phyloP scores from a whole-genome alignment of 805 yeast genomes.

The Metschnikowia cerradonensis region DNA sequence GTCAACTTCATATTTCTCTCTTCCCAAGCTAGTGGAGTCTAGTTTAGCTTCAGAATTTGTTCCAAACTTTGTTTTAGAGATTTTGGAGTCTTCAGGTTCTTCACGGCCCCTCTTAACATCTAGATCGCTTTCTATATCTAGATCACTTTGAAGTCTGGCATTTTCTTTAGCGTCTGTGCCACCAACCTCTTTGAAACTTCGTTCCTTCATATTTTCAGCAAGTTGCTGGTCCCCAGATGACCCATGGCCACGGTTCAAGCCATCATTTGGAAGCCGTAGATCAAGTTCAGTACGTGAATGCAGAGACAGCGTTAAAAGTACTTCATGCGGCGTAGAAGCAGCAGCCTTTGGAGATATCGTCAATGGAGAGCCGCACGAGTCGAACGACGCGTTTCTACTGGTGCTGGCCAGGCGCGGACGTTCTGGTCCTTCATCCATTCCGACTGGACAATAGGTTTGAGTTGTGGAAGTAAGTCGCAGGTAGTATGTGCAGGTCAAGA shows the following conservation, averaged over 20 bases:
- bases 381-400: not conserved
- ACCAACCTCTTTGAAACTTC: too few species aligned
- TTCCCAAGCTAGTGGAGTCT: too few species aligned
- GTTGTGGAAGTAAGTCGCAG: not conserved
- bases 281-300: not conserved
- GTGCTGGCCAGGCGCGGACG: not conserved
- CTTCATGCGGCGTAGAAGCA: not conserved
- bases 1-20: too few species aligned
- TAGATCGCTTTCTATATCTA: too few species aligned
- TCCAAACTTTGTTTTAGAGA: not conserved
- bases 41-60: too few species aligned
- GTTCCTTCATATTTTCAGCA: not conserved
- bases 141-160: too few species aligned
- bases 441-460: not conserved
- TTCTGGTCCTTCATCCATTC: conserved; percentile 1
- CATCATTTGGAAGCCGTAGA: not conserved
- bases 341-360: not conserved
- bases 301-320: not conserved
- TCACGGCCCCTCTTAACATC: not conserved
- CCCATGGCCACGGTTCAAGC: not conserved
- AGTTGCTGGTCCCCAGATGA: too few species aligned
- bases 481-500: not conserved
- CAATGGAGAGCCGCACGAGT: not conserved
- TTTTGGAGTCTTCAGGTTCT: not conserved
- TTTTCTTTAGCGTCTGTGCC: not conserved